phyloP scores from a whole-genome alignment of 2,329 filamentous ascomycete genomes.

The Mycocentrospora acerina region DNA sequence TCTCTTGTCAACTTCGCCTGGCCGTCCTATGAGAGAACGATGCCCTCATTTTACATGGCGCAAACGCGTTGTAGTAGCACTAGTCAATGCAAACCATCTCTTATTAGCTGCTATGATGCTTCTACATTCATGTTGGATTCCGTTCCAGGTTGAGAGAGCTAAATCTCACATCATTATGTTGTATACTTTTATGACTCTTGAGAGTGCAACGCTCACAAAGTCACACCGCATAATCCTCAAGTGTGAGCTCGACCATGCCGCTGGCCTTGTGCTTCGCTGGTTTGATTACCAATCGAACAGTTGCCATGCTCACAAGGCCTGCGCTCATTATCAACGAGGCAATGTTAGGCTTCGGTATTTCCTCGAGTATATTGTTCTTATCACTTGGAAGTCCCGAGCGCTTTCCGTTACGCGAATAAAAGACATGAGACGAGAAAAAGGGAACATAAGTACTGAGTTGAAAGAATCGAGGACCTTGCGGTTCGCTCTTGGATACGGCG shows the following conservation, averaged over 20 bases:
- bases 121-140: too few species aligned
- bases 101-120: too few species aligned
- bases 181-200: too few species aligned
- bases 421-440: constrained; percentile 36
- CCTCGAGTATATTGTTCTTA: constrained; percentile 27
- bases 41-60: too few species aligned
- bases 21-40: too few species aligned
- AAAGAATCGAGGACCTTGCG: constrained; percentile 33
- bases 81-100: too few species aligned
- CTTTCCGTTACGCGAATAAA: constrained; percentile 30
- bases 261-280: constrained; percentile 10
- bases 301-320: constrained; percentile 37
- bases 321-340: constrained; percentile 36
- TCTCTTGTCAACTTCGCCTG: too few species aligned
- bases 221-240: constrained; percentile 7
- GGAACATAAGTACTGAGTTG: constrained; percentile 34
- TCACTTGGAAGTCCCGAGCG: constrained; percentile 21
- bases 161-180: too few species aligned
- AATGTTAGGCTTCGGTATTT: constrained; percentile 33
- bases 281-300: constrained; percentile 22
- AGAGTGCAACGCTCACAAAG: too few species aligned
- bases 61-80: too few species aligned
- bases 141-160: too few species aligned
- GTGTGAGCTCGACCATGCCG: constrained; percentile 18
- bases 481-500: constrained; percentile 11